These are phyloP conservation scores for Penicillium sp. DNA, from an alignment of 2,329 filamentous ascomycete species.

Conservation along the genomic window DNA sequence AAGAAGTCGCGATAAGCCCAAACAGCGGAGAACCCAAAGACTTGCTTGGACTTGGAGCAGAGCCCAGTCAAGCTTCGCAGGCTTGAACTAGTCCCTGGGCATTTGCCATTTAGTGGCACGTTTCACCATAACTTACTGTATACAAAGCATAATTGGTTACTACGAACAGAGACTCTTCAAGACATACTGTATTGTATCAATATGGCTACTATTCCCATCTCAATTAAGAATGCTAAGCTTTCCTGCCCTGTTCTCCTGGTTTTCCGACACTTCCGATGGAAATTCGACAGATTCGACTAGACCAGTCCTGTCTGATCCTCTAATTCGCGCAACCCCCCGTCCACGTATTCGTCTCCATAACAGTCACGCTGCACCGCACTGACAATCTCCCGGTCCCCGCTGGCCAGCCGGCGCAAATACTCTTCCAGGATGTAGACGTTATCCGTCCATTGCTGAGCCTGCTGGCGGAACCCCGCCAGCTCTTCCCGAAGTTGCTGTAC, in stretches of 20 bases:
- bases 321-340: constrained; percentile 56
- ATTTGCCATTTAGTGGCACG: background rate
- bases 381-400: constrained; percentile 51
- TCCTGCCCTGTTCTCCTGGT: background rate
- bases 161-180: no score
- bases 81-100: constrained; percentile 26
- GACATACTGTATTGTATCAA: no score
- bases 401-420: constrained; percentile 42
- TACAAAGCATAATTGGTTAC: no score
- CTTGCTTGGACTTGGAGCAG: constrained; percentile 27
- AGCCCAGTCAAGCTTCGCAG: constrained; percentile 39
- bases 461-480: constrained; percentile 34
- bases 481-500: constrained; percentile 39
- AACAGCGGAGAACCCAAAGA: constrained; percentile 23
- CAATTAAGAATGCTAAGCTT: background rate
- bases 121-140: background rate
- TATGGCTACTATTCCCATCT: no score
- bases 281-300: no score
- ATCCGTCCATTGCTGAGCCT: constrained; percentile 47
- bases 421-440: constrained; percentile 50
- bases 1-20: constrained; percentile 31
- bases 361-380: constrained; percentile 48
- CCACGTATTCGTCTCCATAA: constrained; percentile 61
- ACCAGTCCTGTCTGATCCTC: constrained; percentile 1
- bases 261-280: background rate